Evolutionary conservation across 1,139 yeast species (phyloP).

Genomic region (Saccharomyces pastorianus): DNA sequence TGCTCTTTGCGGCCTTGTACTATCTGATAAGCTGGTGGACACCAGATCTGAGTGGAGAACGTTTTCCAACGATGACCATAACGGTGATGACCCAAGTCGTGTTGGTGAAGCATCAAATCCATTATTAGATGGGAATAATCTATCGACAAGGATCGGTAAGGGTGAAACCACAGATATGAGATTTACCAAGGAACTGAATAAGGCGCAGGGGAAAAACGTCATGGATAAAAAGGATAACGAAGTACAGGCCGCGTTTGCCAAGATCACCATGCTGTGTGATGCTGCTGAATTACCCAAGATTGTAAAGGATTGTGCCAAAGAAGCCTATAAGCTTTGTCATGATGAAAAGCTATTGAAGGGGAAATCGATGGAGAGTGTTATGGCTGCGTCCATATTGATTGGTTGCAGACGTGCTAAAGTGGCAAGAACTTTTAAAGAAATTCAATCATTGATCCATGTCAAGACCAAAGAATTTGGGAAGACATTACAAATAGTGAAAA

Average conservation of each 20-base stretch:
- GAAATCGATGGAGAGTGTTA: slow-evolving; percentile 84
- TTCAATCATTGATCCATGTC: slow-evolving; percentile 89
- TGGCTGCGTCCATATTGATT: slow-evolving; percentile 92
- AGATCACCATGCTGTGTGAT: slow-evolving; percentile 92
- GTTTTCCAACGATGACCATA: slow-evolving; percentile 92
- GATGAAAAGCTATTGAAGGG: slow-evolving; percentile 86
- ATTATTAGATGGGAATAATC: slow-evolving; percentile 79
- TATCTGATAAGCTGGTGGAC: slow-evolving; percentile 87
- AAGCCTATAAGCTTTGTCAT: slow-evolving; percentile 84
- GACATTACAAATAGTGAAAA: slow-evolving; percentile 74
- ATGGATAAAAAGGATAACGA: slow-evolving; percentile 86
- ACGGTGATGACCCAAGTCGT: slow-evolving; percentile 98
- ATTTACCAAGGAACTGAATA: slow-evolving; percentile 75
- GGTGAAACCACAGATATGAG: slow-evolving; percentile 60
- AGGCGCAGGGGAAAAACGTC: slow-evolving; percentile 80
- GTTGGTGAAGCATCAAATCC: slow-evolving; percentile 99
- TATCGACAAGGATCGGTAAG: slow-evolving; percentile 85
- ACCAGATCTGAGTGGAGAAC: slow-evolving; percentile 99
- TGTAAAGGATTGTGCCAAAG: slow-evolving; percentile 96
- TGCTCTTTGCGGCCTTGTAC: slow-evolving; percentile 90
- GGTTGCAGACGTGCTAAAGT: slow-evolving; percentile 95
- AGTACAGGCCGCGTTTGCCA: slow-evolving; percentile 80
- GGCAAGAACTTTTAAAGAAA: slow-evolving; percentile 91
- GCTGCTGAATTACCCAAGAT: slow-evolving; percentile 91
- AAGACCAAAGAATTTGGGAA: slow-evolving; percentile 92